Evolutionary conservation across 345 rosid genomes (phyloP).

Genomic region (Psidium guajava): DNA sequence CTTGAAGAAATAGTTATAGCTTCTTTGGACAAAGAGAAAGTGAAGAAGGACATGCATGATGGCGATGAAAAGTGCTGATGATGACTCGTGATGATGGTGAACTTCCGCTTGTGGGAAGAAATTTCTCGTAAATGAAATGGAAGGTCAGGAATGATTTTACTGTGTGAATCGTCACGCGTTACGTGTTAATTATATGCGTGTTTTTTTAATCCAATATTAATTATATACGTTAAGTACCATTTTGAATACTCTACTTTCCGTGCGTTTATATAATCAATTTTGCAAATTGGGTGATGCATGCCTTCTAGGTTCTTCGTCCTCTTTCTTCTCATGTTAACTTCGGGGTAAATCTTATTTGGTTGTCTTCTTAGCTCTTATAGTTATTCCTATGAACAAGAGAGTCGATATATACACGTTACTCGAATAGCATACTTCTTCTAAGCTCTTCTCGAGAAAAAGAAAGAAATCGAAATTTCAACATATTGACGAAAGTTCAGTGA

Average conservation of each 20-base stretch:
- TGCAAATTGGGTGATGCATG: background rate
- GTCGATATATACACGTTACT: background rate
- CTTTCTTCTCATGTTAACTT: background rate
- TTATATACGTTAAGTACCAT: background rate
- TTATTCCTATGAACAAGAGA: background rate
- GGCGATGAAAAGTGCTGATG: background rate
- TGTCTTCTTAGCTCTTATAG: background rate
- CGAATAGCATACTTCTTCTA: background rate
- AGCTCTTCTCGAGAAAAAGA: background rate
- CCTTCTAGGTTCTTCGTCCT: background rate
- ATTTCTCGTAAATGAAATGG: background rate
- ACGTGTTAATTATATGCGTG: background rate
- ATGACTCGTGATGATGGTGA: background rate
- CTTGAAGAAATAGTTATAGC: constrained; percentile 46
- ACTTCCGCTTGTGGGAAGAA: background rate
- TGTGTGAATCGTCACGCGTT: background rate
- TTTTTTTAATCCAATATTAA: background rate
- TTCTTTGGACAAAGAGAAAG: constrained; percentile 15
- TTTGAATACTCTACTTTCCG: background rate
- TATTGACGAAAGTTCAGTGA: background rate
- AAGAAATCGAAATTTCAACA: background rate
- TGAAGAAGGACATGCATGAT: background rate
- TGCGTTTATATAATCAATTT: background rate
- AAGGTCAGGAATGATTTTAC: background rate
- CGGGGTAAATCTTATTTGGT: background rate